Evolutionary conservation across 1,284 basidiomycete genomes (phyloP), one percentile per base, ranked within the genome.

Genomic region (Leccinum subfulvum): DNA sequence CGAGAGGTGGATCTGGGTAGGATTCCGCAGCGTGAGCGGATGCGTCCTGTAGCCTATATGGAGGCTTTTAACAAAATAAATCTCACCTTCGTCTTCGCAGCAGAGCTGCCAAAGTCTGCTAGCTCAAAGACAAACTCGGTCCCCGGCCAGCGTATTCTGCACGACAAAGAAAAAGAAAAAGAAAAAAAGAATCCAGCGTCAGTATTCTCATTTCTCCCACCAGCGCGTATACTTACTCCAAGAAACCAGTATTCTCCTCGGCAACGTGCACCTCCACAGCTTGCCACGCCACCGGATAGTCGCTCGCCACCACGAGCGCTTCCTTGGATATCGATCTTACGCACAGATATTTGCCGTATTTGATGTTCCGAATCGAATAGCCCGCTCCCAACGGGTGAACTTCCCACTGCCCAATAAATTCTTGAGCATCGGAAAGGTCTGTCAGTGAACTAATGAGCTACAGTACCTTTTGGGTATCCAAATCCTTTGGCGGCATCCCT

Each of bases 311-410:
- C 26, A 73, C 60, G 2, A 65, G 41, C 13, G 63, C 66, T 21
- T 66, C 64, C 35, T 58, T 62, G 33, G 65, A 47, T 23, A 75
- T 64, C 2, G 64, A 62, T 47, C 57, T 71, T 4, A 75, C 55
- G 23, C 74, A 65, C 37, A 73, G 23, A 35, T 76, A 76, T 65
- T 74, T 74, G 10, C 74, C 73, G 16, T 73, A 73, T 56, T 75
- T 73, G 58, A 75, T 55, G 58, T 76, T 76, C 61, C 74, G 70
- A 58, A 73, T 75, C 10, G 67, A 68, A 44, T 75, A 63, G 10
- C 72, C 72, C 13, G 72, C 70, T 44, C 72, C 72, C 0, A 75
- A 62, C 0, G 72, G 72, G 37, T 70, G 65, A 18, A 76, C 64
- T 10, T 73, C 72, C 72, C 72, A 73, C 72, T 73, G 30, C 1